Base-by-base conservation (phyloP, 345 rosid genomes). In the Gossypium longicalyx region DNA sequence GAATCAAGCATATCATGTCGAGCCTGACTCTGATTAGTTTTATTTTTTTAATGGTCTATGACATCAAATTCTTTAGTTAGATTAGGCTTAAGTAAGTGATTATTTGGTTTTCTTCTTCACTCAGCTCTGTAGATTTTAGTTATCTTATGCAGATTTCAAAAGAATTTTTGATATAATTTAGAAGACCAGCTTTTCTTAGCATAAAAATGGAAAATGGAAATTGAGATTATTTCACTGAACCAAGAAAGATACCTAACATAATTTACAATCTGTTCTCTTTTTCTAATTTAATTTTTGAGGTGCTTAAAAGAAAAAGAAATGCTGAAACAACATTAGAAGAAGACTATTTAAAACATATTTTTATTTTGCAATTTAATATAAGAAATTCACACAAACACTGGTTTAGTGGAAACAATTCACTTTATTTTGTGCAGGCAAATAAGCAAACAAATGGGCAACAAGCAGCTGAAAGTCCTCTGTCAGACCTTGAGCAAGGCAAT, bases 401-500 rank as follows among this genome's bases (percentile, higher is more conserved):
- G 27, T 51, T 71, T 12, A 49, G 34, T 25, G 48, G 19, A 73
- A 25, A 68, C 56, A 27, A 52, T 71, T 63, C 52, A 13, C 20
- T 17, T 64, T 61, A 48, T 20, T 12, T 8, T 77, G 6, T 76
- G 74, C 76, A 89, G 93, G 68, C 78, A 27, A 69, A 25, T 71
- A 64, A 80, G 77, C 84, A 80, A 76, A 79, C 48, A 2, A 86
- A 85, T 77, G 92, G 83, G 38, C 82, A 83, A 15, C 77, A 82
- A 49, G 62, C 79, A 23, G 57, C 76, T n/a, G 82, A 81, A 51
- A 84, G 52, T 77, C 83, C 84, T 47, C 70, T 71, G 65, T 64
- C 82, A 0, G 92, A 86, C 80, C 91, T 90, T 61, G 95, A 88
- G 82, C 75, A 76, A 3, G 90, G 88, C 58, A 89, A 85, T 86